A percentile compares a stretch with the other conserved stretches of the same genome.
Conservation (phyloP, 2,329 filamentous ascomycete genomes). For the Biscogniauxia mediterranea region DNA sequence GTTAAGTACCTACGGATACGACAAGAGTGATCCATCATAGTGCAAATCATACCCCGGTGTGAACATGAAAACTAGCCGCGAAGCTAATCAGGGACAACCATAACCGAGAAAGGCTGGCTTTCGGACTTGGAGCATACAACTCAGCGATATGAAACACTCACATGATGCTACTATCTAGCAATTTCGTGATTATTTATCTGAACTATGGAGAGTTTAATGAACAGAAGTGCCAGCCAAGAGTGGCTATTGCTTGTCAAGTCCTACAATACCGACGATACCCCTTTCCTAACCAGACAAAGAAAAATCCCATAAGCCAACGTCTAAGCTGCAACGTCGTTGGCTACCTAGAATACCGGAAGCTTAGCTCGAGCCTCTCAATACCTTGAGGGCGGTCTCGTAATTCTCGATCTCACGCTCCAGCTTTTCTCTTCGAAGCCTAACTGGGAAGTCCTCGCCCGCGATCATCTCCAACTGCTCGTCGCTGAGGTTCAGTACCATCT, state of each 20-base stretch:
- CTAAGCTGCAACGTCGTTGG: not conserved
- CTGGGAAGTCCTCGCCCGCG: slow-evolving; percentile 53
- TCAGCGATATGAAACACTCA: no score
- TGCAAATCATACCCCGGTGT: no score
- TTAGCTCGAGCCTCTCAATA: slow-evolving; percentile 26
- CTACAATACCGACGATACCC: not conserved
- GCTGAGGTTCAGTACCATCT: slow-evolving; percentile 48
- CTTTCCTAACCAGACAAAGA: not conserved
- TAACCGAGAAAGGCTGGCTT: no score
- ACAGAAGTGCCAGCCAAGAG: not conserved
- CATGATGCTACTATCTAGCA: no score
- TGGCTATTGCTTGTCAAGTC: not conserved
- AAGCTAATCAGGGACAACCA: no score
- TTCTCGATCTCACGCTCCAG: slow-evolving; percentile 46
- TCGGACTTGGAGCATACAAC: no score
- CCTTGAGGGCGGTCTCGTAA: slow-evolving; percentile 37
- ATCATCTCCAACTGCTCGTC: slow-evolving; percentile 51
- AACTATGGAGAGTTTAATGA: not conserved
- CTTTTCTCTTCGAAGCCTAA: slow-evolving; percentile 40
- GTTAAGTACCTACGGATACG: no score
- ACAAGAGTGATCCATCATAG: no score
- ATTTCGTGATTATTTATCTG: no score
- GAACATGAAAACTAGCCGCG: no score
- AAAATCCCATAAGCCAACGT: not conserved
- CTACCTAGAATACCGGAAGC: not conserved